A percentile compares a stretch with the other conserved stretches of the same genome.
Conservation (phyloP, 306 rosid species). For the Vigna radiata region DNA sequence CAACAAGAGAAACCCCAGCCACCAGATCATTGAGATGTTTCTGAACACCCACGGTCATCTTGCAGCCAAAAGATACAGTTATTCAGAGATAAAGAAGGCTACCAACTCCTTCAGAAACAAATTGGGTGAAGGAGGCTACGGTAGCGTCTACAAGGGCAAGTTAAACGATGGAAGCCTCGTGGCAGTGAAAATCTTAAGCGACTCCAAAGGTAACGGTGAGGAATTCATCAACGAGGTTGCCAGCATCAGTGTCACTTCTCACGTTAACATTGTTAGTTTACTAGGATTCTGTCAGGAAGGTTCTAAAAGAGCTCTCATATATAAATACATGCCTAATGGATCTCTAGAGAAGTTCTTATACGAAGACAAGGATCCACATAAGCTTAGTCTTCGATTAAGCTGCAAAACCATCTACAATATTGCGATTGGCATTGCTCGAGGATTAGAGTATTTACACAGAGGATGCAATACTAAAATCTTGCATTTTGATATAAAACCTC, state of each 20-base stretch:
- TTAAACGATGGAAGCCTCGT: background rate
- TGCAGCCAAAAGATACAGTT: background rate
- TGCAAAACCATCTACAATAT: conserved; percentile 23
- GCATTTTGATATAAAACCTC: conserved; percentile 61
- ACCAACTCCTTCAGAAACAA: background rate
- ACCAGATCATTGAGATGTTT: background rate
- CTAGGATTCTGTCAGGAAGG: background rate
- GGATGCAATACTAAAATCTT: conserved; percentile 54
- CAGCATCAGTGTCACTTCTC: background rate
- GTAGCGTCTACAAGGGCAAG: background rate
- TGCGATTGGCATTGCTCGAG: conserved; percentile 54
- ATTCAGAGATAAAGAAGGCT: background rate
- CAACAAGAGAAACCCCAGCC: background rate
- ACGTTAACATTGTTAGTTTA: background rate
- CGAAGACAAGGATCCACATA: background rate
- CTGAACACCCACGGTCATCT: background rate
- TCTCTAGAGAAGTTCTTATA: background rate
- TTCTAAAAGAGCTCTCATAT: background rate
- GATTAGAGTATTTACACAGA: conserved; percentile 51
- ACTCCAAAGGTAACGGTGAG: background rate
- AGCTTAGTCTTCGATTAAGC: too few species aligned
- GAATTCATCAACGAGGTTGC: conserved; percentile 3
- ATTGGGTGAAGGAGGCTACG: background rate
- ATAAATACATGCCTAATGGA: background rate
- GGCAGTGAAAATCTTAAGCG: background rate